A percentile compares a stretch with the other conserved stretches of the same genome.
phyloP scores from a whole-genome alignment of 2,329 filamentous ascomycete genomes.

The Xylariales sp. region DNA sequence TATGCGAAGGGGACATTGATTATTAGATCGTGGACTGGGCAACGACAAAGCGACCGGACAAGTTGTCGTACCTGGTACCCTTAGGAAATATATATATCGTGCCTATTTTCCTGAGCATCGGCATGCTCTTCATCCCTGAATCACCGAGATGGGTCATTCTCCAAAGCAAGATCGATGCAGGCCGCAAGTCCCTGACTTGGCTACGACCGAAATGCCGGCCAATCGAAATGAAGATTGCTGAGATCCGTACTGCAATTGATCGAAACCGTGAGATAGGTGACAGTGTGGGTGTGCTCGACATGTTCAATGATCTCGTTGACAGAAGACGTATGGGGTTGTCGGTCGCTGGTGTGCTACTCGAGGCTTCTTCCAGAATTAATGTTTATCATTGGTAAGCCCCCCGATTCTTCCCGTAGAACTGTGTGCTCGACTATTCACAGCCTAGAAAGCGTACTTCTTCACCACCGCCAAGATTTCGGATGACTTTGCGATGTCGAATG shows the following conservation, averaged over 20 bases:
- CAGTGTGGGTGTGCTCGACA: constrained; percentile 33
- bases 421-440: constrained; percentile 21
- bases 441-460: constrained; percentile 50
- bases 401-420: not conserved
- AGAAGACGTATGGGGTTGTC: constrained; percentile 36
- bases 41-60: constrained; percentile 24
- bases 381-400: constrained; percentile 36
- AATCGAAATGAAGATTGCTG: constrained; percentile 45
- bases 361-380: constrained; percentile 41
- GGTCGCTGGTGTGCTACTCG: constrained; percentile 36
- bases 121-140: constrained; percentile 27
- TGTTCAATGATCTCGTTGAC: constrained; percentile 40
- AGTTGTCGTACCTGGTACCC: constrained; percentile 26
- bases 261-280: constrained; percentile 29
- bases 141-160: constrained; percentile 27
- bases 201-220: constrained; percentile 26
- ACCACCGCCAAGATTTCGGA: constrained; percentile 45
- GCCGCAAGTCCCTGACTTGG: constrained; percentile 30
- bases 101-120: constrained; percentile 21
- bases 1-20: constrained; percentile 35
- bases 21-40: constrained; percentile 35
- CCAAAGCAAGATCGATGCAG: constrained; percentile 24
- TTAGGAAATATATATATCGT: constrained; percentile 27
- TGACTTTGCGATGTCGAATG: constrained; percentile 47
- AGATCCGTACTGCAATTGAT: constrained; percentile 60